These are phyloP conservation scores for Haplosporangium sp. DNA, from an alignment of 371 early-diverging fungal species.

Conservation along the genomic window DNA sequence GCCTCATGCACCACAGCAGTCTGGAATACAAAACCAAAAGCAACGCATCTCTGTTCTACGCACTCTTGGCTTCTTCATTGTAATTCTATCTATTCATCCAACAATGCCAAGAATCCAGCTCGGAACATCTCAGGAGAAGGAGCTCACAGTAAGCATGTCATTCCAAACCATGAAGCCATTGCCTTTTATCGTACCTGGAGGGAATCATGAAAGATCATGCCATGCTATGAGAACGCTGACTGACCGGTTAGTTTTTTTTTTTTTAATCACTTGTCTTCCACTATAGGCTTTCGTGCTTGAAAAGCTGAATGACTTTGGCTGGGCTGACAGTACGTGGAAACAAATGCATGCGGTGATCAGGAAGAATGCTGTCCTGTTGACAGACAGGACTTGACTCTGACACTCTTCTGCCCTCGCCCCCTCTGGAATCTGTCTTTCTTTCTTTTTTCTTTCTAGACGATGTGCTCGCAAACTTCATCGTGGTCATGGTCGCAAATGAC, in stretches of 20 bases:
- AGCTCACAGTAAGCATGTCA: conserved; percentile 24
- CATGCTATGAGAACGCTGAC: no score
- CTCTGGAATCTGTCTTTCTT: not conserved
- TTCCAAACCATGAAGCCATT: no score
- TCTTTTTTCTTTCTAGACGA: conserved; percentile 19
- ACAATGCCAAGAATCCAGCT: conserved; percentile 39
- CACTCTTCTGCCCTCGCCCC: not conserved
- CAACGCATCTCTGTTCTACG: no score
- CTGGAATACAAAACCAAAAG: no score
- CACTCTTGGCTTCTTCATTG: no score
- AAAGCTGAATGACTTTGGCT: conserved; percentile 47
- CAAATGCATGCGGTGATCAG: not conserved
- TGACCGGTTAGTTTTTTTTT: no score
- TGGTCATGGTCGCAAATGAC: conserved; percentile 55
- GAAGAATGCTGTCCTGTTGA: not conserved
- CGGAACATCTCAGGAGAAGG: conserved; percentile 42
- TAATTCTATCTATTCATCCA: not conserved
- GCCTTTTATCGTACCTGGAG: no score
- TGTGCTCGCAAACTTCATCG: conserved; percentile 53
- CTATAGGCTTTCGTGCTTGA: conserved; percentile 25
- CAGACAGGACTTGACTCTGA: not conserved
- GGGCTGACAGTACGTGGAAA: conserved; percentile 42
- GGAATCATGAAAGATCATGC: no score
- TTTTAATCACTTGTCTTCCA: not conserved
- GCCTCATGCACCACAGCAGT: no score